phyloP scores from a whole-genome alignment of 257 asterid genomes.

The Nicotiana undulata region DNA sequence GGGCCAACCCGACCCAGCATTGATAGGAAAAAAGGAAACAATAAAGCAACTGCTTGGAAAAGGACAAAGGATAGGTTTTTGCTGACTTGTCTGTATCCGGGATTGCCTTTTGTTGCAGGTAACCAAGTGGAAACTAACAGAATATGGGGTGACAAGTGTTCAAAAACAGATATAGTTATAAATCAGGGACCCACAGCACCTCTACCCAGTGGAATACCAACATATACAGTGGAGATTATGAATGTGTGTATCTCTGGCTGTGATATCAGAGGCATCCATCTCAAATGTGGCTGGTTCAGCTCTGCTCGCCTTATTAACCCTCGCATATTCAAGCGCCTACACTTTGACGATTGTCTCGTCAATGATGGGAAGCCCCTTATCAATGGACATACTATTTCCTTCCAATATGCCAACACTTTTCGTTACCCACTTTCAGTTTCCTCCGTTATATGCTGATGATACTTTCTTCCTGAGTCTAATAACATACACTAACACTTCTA shows the following conservation, averaged over 20 bases:
- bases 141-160: constrained; percentile 74
- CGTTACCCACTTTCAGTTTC: constrained; percentile 56
- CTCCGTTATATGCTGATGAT: constrained; percentile 45
- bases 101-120: constrained; percentile 10
- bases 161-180: constrained; percentile 61
- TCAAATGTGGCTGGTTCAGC: constrained; percentile 92
- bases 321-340: constrained; percentile 57
- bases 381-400: constrained; percentile 56
- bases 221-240: constrained; percentile 77
- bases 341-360: constrained; percentile 61
- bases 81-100: constrained; percentile 4
- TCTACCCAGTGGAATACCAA: constrained; percentile 83
- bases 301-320: constrained; percentile 82
- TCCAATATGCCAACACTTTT: constrained; percentile 76
- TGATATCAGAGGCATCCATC: constrained; percentile 53
- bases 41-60: neutral
- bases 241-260: constrained; percentile 65
- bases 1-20: neutral
- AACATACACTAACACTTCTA: neutral
- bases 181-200: constrained; percentile 70
- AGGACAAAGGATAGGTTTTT: neutral
- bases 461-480: neutral
- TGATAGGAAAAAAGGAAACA: neutral
- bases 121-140: constrained; percentile 51
- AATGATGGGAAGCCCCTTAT: constrained; percentile 68